These are phyloP conservation scores for Suhomyces choctaworum DNA, from an alignment of 1,139 yeast genomes.

Conservation along the genomic window DNA sequence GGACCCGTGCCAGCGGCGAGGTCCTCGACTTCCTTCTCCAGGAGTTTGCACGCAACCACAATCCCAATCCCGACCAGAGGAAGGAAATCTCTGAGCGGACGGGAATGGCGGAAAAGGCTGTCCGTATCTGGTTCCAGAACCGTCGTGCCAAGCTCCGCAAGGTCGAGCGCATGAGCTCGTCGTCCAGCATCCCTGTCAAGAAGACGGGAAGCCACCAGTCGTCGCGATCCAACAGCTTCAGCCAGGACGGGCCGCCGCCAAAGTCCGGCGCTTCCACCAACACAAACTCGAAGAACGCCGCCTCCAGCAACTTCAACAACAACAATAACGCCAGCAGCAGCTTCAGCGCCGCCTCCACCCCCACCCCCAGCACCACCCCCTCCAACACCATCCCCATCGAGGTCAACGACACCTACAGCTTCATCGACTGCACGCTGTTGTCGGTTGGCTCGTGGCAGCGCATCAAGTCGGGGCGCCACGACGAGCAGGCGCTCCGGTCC, in stretches of 20 bases:
- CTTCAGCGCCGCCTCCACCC: neutral
- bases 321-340: too few species aligned
- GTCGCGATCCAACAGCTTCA: constrained; percentile 8
- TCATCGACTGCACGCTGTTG: constrained; percentile 64
- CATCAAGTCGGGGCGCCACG: constrained; percentile 60
- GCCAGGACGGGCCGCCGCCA: constrained; percentile 11
- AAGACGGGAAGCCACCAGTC: constrained; percentile 5
- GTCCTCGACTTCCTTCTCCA: constrained; percentile 66
- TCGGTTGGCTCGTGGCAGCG: constrained; percentile 82
- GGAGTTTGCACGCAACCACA: constrained; percentile 73
- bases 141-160: constrained; percentile 74
- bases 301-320: neutral
- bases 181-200: constrained; percentile 10
- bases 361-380: neutral
- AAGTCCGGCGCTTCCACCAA: constrained; percentile 2
- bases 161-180: constrained; percentile 44
- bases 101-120: constrained; percentile 88
- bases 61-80: constrained; percentile 67
- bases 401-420: constrained; percentile 65
- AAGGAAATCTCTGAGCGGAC: constrained; percentile 72
- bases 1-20: constrained; percentile 79
- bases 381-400: constrained; percentile 44
- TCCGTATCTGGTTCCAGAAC: constrained; percentile 94
- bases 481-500: constrained; percentile 39
- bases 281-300: neutral